A percentile compares a stretch with the other conserved stretches of the same genome.
phyloP scores from a whole-genome alignment of 176 grass and related monocot species.

The Oryza glumipatula region DNA sequence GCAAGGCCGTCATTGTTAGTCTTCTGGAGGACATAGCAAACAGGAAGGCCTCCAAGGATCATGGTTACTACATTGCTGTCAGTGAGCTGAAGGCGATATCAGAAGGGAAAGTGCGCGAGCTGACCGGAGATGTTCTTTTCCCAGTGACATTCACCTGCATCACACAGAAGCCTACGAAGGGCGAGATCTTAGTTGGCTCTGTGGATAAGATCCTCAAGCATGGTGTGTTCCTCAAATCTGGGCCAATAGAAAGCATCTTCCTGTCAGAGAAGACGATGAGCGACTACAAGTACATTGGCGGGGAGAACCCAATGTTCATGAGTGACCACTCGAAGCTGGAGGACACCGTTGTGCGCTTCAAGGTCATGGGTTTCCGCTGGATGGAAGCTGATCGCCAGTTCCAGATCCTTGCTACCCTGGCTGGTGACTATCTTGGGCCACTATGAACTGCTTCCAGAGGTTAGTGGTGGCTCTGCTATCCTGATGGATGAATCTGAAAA shows the following conservation, averaged over 20 bases:
- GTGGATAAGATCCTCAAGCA: conserved; percentile 93
- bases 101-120: conserved; percentile 54
- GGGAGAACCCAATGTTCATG: conserved; percentile 78
- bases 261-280: conserved; percentile 72
- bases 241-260: conserved; percentile 67
- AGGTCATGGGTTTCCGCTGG: conserved; percentile 81
- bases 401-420: conserved; percentile 77
- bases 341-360: conserved; percentile 72
- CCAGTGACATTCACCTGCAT: conserved; percentile 76
- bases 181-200: conserved; percentile 67
- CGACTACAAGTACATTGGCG: conserved; percentile 77
- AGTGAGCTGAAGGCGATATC: conserved; percentile 36
- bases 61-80: conserved; percentile 84
- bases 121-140: conserved; percentile 88
- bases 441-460: conserved; percentile 46
- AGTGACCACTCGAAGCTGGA: conserved; percentile 78
- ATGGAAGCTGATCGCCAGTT: conserved; percentile 86
- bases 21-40: conserved; percentile 84
- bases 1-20: conserved; percentile 75
- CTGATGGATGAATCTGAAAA: background rate
- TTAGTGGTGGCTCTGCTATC: no score
- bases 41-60: conserved; percentile 92
- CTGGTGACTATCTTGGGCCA: conserved; percentile 86
- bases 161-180: conserved; percentile 79
- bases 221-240: conserved; percentile 81